These are phyloP conservation scores for Chaetomiaceae sp. DNA, from an alignment of 2,329 filamentous ascomycete genomes.

Conservation along the genomic window DNA sequence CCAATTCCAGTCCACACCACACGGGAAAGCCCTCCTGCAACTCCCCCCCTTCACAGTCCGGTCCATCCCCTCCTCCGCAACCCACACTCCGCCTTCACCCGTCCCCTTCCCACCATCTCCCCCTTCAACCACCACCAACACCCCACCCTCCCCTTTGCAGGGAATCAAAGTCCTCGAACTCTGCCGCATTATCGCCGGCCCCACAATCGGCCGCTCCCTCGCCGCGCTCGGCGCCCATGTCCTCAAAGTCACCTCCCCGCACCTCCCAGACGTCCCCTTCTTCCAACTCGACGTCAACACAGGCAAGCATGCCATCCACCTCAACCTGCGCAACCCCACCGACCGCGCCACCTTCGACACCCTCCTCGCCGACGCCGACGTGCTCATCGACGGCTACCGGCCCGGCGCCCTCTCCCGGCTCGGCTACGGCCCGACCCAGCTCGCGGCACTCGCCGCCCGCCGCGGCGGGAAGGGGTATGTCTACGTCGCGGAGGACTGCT, in stretches of 20 bases:
- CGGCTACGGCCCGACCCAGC: constrained; percentile 54
- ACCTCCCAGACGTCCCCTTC: constrained; percentile 64
- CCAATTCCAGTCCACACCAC: constrained; percentile 50
- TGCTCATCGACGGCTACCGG: constrained; percentile 62
- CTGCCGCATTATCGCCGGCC: constrained; percentile 69
- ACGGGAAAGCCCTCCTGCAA: constrained; percentile 40
- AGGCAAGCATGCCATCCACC: constrained; percentile 60
- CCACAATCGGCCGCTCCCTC: constrained; percentile 63
- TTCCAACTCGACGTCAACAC: constrained; percentile 69
- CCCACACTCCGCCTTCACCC: constrained; percentile 43
- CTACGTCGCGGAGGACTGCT: constrained; percentile 67
- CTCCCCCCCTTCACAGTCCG: constrained; percentile 46
- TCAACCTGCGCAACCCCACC: constrained; percentile 51
- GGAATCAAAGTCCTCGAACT: constrained; percentile 70
- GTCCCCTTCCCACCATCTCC: constrained; percentile 32
- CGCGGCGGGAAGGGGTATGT: constrained; percentile 58
- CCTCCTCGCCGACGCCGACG: constrained; percentile 56
- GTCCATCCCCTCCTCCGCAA: constrained; percentile 28
- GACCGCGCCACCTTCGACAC: constrained; percentile 52
- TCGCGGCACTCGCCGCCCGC: constrained; percentile 46
- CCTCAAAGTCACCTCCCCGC: constrained; percentile 62
- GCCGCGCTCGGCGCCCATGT: constrained; percentile 73
- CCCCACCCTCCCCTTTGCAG: constrained; percentile 35
- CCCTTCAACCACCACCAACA: not conserved
- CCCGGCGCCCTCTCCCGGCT: constrained; percentile 58